phyloP scores from a whole-genome alignment of 2,329 filamentous ascomycete species.

The Cryoendolithus antarcticus region DNA sequence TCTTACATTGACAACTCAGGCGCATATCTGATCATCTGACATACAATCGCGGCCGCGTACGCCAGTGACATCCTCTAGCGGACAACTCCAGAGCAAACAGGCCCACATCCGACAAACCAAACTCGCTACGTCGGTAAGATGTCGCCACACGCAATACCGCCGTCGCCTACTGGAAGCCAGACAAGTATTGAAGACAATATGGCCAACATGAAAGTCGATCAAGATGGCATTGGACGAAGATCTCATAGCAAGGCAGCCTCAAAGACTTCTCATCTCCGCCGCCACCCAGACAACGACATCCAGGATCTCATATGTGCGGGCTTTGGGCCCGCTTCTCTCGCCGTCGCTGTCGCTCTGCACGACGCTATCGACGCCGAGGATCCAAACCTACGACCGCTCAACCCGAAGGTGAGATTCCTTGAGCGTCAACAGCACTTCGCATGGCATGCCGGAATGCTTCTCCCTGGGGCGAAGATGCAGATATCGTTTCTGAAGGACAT shows the following conservation, averaged over 20 bases:
- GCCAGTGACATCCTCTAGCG: no score
- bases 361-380: slow-evolving; percentile 49
- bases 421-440: slow-evolving; percentile 75
- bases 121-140: slow-evolving; percentile 3
- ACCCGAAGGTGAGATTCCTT: slow-evolving; percentile 69
- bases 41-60: no score
- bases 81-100: no score
- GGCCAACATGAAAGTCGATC: slow-evolving; percentile 1
- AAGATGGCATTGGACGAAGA: no score
- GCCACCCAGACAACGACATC: slow-evolving; percentile 48
- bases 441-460: slow-evolving; percentile 93
- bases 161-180: neutral
- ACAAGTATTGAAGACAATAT: slow-evolving; percentile 3
- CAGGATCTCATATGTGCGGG: slow-evolving; percentile 84
- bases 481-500: slow-evolving; percentile 97
- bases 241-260: neutral
- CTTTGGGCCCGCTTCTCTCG: slow-evolving; percentile 82
- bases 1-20: no score
- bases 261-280: slow-evolving; percentile 26
- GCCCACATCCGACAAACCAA: no score
- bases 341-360: slow-evolving; percentile 78
- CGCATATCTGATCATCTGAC: no score
- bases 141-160: slow-evolving; percentile 9
- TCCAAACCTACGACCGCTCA: slow-evolving; percentile 23
- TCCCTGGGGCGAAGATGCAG: slow-evolving; percentile 90